Evolutionary conservation across 192 early-diverging fungal genomes (phyloP).

Genomic region (Backusella macrospora): DNA sequence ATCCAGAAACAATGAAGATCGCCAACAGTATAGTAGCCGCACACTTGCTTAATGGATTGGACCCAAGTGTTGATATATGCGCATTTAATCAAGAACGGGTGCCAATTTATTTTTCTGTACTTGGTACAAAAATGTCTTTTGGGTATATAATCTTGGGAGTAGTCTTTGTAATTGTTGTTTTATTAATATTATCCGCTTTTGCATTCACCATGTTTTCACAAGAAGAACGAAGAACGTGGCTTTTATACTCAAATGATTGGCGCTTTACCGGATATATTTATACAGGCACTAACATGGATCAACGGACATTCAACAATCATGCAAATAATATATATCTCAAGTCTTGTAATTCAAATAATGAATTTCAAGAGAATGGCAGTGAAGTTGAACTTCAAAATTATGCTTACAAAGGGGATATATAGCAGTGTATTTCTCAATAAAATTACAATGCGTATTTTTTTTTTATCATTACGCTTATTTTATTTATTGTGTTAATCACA

Average conservation of each 20-base stretch:
- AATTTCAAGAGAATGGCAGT: too few species aligned
- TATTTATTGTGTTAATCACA: neutral
- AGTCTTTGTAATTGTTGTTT: neutral
- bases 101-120: neutral
- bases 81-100: neutral
- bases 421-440: too few species aligned
- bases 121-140: slow-evolving; percentile 3
- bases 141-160: neutral
- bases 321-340: neutral
- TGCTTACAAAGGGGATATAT: too few species aligned
- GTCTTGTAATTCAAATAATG: too few species aligned
- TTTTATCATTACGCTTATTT: neutral
- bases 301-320: neutral
- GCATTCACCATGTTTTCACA: neutral
- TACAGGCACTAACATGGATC: neutral
- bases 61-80: neutral
- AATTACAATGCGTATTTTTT: too few species aligned
- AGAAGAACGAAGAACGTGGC: neutral
- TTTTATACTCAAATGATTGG: neutral
- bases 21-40: neutral
- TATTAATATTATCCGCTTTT: neutral
- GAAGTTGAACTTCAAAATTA: too few species aligned
- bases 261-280: neutral
- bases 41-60: neutral
- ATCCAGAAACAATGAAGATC: neutral